Evolutionary conservation across 1,284 basidiomycete genomes (phyloP).

Genomic region (Sphagnurus paluster): DNA sequence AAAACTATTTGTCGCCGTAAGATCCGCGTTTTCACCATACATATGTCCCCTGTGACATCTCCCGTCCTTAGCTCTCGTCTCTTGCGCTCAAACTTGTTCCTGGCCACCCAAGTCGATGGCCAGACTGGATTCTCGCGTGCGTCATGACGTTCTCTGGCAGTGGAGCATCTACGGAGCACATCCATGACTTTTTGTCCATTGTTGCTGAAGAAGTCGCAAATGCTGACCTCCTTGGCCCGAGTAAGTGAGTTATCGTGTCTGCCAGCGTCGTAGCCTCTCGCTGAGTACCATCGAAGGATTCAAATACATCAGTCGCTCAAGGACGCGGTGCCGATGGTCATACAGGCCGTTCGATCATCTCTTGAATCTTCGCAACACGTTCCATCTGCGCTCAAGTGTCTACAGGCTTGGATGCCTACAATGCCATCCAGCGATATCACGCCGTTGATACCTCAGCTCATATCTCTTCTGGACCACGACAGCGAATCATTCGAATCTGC

Average conservation of each 20-base stretch:
- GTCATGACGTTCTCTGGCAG: constrained; percentile 57
- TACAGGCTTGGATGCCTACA: constrained; percentile 79
- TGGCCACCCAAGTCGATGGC: constrained; percentile 57
- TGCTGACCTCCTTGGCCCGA: constrained; percentile 72
- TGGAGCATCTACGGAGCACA: constrained; percentile 52
- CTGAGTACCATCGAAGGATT: constrained; percentile 37
- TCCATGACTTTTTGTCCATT: constrained; percentile 83
- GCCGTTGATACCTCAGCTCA: constrained; percentile 61
- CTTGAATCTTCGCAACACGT: constrained; percentile 52
- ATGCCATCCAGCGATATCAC: constrained; percentile 69
- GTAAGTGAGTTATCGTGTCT: constrained; percentile 55
- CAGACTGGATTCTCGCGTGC: constrained; percentile 67
- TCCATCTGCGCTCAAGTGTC: constrained; percentile 71
- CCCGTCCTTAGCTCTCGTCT: constrained; percentile 56
- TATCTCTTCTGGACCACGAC: constrained; percentile 58
- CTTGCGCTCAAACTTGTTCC: constrained; percentile 74
- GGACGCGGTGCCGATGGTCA: constrained; percentile 68
- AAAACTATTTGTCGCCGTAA: constrained; percentile 84
- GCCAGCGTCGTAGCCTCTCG: constrained; percentile 1
- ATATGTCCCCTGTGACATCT: constrained; percentile 10
- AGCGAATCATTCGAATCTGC: constrained; percentile 60
- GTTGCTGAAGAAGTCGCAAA: constrained; percentile 78
- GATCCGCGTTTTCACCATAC: constrained; percentile 23
- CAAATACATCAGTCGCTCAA: constrained; percentile 64
- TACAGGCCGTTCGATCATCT: constrained; percentile 60